Evolutionary conservation across 2,329 filamentous ascomycete species (phyloP).

Genomic region (Magnaporthiopsis rhizophila): DNA sequence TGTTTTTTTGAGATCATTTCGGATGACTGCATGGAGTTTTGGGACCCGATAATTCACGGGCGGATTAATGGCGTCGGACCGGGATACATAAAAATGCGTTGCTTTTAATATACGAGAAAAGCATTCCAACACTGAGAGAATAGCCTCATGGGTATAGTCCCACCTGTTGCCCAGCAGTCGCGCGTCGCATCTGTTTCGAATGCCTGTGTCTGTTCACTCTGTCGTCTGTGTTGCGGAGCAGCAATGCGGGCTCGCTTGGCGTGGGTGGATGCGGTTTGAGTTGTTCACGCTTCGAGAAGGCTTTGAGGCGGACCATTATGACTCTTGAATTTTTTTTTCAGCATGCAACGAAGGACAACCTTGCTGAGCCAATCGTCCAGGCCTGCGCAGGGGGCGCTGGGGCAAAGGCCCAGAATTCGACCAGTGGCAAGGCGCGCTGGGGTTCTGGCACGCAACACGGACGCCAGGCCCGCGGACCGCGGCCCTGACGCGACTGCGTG

Average conservation of each 20-base stretch:
- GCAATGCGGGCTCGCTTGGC: neutral
- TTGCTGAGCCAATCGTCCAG: neutral
- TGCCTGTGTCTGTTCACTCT: neutral
- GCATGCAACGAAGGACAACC: neutral
- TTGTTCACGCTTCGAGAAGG: neutral
- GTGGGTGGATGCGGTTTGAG: neutral
- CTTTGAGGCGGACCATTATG: neutral
- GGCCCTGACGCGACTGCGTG: neutral
- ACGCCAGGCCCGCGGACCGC: neutral
- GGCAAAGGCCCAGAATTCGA: neutral
- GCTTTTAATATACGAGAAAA: neutral
- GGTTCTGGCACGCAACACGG: neutral
- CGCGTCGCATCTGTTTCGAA: neutral
- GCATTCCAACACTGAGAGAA: neutral
- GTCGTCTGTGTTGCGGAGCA: neutral
- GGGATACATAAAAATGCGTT: neutral
- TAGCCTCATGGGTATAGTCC: neutral
- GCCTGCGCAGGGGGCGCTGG: no score
- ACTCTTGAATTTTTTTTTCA: neutral
- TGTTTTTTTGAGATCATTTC: neutral
- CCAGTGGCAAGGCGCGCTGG: neutral
- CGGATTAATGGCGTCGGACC: neutral
- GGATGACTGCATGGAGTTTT: neutral
- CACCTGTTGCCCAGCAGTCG: neutral
- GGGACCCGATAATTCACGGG: neutral